Evolutionary conservation across 257 asterid genomes (phyloP).

Genomic region (Nicotiana sylvestris): DNA sequence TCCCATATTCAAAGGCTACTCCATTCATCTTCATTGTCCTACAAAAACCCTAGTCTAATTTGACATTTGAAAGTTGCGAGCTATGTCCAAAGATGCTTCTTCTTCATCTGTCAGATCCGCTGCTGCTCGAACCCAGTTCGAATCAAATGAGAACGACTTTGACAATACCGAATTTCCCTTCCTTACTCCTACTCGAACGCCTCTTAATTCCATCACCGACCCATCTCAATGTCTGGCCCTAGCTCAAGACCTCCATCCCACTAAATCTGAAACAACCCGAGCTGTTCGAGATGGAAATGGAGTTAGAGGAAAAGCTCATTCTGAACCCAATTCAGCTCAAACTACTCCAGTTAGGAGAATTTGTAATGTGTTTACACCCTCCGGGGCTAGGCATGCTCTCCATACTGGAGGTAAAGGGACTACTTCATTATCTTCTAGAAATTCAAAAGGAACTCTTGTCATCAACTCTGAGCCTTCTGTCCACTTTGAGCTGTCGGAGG

Average conservation of each 20-base stretch:
- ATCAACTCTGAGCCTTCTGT: constrained; percentile 24
- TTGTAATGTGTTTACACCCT: constrained; percentile 28
- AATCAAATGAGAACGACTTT: constrained; percentile 35
- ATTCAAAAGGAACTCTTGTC: constrained; percentile 31
- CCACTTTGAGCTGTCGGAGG: constrained; percentile 53
- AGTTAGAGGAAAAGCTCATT: constrained; percentile 32
- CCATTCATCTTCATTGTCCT: background rate
- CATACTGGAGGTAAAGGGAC: constrained; percentile 31
- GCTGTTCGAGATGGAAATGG: background rate
- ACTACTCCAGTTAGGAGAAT: constrained; percentile 41
- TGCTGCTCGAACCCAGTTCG: constrained; percentile 15
- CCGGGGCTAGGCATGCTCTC: constrained; percentile 18
- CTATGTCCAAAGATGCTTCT: constrained; percentile 16
- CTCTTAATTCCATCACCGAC: constrained; percentile 65
- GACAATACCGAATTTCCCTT: constrained; percentile 18
- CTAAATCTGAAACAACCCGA: constrained; percentile 16
- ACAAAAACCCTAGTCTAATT: background rate
- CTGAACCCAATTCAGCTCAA: constrained; percentile 59
- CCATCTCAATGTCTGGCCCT: constrained; percentile 50
- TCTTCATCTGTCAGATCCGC: constrained; percentile 13
- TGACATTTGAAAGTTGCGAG: background rate
- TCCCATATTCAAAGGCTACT: background rate
- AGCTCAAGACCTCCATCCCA: constrained; percentile 3
- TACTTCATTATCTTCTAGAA: constrained; percentile 28
- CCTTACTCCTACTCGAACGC: constrained; percentile 46